Percentiles rank a stretch among this genome's conserved stretches.
Conservation (phyloP, 2,329 filamentous ascomycete species). For the Nemania abortiva region DNA sequence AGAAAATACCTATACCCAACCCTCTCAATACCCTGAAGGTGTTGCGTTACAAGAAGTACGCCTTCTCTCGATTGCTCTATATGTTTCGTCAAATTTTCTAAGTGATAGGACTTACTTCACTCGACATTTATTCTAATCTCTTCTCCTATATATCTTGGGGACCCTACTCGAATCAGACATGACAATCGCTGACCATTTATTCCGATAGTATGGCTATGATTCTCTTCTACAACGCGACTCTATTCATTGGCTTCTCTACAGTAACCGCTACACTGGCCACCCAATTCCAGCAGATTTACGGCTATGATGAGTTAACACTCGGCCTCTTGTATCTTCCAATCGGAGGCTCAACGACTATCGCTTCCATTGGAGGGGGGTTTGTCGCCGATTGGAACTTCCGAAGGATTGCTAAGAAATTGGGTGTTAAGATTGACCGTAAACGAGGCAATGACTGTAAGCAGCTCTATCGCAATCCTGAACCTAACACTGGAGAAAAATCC, state of each 20-base stretch:
- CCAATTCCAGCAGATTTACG: conserved; percentile 64
- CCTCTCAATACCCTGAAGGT: conserved; percentile 67
- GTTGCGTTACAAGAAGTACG: conserved; percentile 60
- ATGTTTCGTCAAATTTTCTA: background rate
- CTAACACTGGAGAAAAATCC: background rate
- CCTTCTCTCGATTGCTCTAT: background rate
- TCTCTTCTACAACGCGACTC: conserved; percentile 63
- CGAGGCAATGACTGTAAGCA: conserved; percentile 61
- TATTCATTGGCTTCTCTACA: conserved; percentile 69
- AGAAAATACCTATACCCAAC: conserved; percentile 66
- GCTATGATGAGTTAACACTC: conserved; percentile 63
- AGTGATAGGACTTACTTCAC: no score
- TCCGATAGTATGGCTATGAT: conserved; percentile 65
- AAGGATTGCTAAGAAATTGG: conserved; percentile 71
- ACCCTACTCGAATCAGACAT: background rate
- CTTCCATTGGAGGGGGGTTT: conserved; percentile 67
- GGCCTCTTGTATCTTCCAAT: conserved; percentile 68
- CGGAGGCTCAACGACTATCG: conserved; percentile 62
- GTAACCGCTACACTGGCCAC: conserved; percentile 66
- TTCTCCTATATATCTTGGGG: background rate
- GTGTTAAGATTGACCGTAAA: conserved; percentile 70
- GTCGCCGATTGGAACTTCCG: conserved; percentile 77
- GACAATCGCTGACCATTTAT: conserved; percentile 14
- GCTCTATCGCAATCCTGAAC: background rate
- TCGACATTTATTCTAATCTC: background rate